Base-by-base conservation (phyloP, 352 stramenopile genomes). In the Albugo laibachii region DNA sequence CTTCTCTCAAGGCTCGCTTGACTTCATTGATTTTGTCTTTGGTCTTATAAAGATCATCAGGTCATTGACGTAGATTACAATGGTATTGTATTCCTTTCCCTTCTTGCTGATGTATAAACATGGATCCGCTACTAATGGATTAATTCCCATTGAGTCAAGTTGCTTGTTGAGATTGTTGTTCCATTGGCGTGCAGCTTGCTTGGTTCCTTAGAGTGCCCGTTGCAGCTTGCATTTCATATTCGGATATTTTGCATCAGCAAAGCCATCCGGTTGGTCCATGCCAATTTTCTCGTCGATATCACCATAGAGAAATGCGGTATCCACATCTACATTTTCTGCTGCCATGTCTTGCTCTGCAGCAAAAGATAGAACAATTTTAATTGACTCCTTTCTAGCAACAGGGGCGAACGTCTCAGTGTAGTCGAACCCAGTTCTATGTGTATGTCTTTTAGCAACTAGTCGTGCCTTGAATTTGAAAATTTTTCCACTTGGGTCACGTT, bases 221-320 rank as follows among this genome's bases (percentile, higher is more conserved):
- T 31, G 3, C 3, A 31, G 24, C 24, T 31, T 31, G 24, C 24
- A 31, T 8, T 10, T 8, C 3, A 10, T 3, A 31, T 31, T 8
- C 3, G 24, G 8, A 31, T 31, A 31, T 8, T 31, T 31, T 3
- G 24, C 3, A 31, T 31, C 24, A 8, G 8, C 24, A 8, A 31
- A 31, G 3, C 24, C 3, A 8, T 31, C 24, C 24, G 24, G 24
- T 31, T 31, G 24, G 3, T 31, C 8, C 24, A 3, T 31, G 8
- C 8, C 3, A 10, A 31, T 31, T 31, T 63, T 40, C 16, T 60
- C 49, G 11, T 63, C 45, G 0, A 55, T 24, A 12, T 43, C 19
- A 11, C 56, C 53, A 18, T 63, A 57, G 6, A 63, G 41, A 31
- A 63, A 63, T 12, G 48, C 52, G 1, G 52, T 59, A 21, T 59